Conservation (phyloP, 257 asterid genomes). For the Petrea volubilis region DNA sequence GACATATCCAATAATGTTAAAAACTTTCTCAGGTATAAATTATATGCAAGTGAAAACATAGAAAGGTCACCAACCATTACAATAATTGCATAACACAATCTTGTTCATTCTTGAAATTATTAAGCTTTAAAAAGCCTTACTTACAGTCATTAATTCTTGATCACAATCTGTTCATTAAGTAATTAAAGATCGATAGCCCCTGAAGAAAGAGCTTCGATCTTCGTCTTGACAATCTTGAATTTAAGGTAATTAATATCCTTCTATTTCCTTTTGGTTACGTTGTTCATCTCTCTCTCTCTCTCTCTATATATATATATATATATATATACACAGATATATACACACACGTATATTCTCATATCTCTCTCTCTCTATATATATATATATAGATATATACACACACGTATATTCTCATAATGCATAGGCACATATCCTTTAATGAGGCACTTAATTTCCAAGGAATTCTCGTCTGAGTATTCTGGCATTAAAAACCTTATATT, state of each 20-base stretch:
- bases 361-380: no score
- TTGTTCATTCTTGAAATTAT: conserved; percentile 3
- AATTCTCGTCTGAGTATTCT: no score
- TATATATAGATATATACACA: no score
- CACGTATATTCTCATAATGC: no score
- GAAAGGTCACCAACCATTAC: conserved; percentile 52
- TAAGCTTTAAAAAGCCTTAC: conserved; percentile 24
- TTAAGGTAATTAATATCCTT: conserved; percentile 11
- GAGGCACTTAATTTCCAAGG: no score
- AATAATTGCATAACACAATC: conserved; percentile 29
- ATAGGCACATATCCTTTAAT: no score
- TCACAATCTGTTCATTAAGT: background rate
- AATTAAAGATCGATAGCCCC: background rate
- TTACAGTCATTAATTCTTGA: background rate
- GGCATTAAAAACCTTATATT: no score
- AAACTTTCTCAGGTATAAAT: conserved; percentile 14
- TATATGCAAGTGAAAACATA: conserved; percentile 22
- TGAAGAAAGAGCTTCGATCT: background rate
- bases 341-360: no score
- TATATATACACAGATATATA: no score
- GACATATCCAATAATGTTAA: conserved; percentile 19
- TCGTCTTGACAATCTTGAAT: conserved; percentile 7
- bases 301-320: no score
- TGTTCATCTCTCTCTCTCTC: no score
- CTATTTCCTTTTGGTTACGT: background rate